Conservation (phyloP, 2,329 filamentous ascomycete species). For the Xylaria hypoxylon region DNA sequence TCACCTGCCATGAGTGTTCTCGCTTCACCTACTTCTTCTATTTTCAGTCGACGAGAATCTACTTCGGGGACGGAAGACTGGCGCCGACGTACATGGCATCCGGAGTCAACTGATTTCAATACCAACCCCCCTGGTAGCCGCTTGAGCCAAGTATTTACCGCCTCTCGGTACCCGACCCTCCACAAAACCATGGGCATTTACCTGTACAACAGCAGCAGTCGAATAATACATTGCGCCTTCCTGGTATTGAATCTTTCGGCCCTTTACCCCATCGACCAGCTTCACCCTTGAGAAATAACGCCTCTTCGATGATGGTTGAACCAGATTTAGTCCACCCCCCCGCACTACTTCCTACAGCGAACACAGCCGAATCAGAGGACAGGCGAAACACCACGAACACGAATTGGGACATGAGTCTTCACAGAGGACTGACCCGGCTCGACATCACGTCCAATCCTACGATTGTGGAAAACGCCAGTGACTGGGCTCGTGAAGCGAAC, state of each 20-base stretch:
- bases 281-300: conserved; percentile 72
- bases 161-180: conserved; percentile 68
- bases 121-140: conserved; percentile 74
- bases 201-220: conserved; percentile 59
- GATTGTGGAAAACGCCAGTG: conserved; percentile 64
- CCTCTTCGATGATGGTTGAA: conserved; percentile 84
- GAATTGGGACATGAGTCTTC: conserved; percentile 74
- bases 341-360: conserved; percentile 49
- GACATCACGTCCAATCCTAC: conserved; percentile 67
- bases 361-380: conserved; percentile 57
- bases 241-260: conserved; percentile 93
- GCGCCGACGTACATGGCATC: conserved; percentile 91
- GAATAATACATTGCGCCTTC: conserved; percentile 75
- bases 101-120: conserved; percentile 74
- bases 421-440: conserved; percentile 73
- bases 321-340: conserved; percentile 56
- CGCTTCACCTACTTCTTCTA: conserved; percentile 73
- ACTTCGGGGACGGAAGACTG: conserved; percentile 75
- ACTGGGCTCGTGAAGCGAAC: conserved; percentile 69
- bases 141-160: conserved; percentile 79
- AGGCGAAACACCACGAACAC: conserved; percentile 64
- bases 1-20: conserved; percentile 69
- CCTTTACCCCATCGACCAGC: conserved; percentile 73
- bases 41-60: conserved; percentile 75
- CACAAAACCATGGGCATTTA: conserved; percentile 63